phyloP scores from a whole-genome alignment of 2,329 filamentous ascomycete genomes.

The Akanthomyces lecanii region DNA sequence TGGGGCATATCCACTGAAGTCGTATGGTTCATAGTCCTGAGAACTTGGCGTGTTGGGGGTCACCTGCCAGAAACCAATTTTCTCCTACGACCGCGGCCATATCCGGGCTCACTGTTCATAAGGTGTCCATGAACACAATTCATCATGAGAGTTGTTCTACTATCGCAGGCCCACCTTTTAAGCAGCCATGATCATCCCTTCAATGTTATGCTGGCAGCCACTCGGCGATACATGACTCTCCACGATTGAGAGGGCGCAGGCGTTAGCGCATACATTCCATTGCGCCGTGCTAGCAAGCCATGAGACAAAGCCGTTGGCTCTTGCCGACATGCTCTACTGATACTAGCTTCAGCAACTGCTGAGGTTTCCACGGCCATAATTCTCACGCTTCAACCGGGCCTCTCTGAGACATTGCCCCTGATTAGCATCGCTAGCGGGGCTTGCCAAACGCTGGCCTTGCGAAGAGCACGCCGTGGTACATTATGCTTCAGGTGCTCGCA shows the following conservation, averaged over 20 bases:
- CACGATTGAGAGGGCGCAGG: neutral
- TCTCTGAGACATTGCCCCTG: neutral
- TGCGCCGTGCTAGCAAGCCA: neutral
- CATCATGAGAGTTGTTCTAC: neutral
- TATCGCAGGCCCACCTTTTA: neutral
- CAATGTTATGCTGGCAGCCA: neutral
- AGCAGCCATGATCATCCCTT: neutral
- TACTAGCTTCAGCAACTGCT: neutral
- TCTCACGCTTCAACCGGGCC: neutral
- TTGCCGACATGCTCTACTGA: neutral
- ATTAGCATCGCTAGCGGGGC: neutral
- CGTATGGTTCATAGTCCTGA: neutral
- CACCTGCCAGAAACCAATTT: neutral
- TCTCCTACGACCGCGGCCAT: neutral
- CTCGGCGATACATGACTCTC: neutral
- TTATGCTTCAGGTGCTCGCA: neutral
- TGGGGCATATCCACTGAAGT: neutral
- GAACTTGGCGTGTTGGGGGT: neutral
- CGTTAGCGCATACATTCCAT: neutral
- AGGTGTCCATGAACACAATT: neutral
- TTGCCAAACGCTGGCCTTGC: neutral
- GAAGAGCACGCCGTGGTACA: neutral
- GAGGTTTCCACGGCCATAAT: neutral
- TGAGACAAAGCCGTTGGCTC: constrained; percentile 6
- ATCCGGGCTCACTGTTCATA: neutral